Evolutionary conservation across 768 basidiomycete species (phyloP), one percentile per base, ranked within the genome.

Genomic region (Lentinula aciculospora): DNA sequence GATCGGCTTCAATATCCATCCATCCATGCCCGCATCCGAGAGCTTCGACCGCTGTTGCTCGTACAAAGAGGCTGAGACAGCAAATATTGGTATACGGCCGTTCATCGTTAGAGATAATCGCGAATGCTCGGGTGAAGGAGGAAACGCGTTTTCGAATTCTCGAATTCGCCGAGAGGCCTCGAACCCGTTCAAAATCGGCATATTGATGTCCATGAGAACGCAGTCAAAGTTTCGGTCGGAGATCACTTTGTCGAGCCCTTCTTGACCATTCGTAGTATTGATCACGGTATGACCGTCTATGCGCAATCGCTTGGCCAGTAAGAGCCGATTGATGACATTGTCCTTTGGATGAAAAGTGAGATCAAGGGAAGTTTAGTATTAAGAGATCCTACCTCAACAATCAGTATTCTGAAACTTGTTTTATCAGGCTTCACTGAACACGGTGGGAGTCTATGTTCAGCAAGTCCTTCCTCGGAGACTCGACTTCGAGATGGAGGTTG

Each of bases 1-100:
- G 62, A 92, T 84, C 0, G 90, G 92, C 69, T 92, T 92, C 60
- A 92, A 72, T 17, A 91, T 81, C 89, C 89, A 94, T 3, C 90
- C 91, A 66, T 91, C 88, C 67, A 91, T 79, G 39, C 89, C 84
- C 46, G 75, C 69, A 12, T 73, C 66, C 7, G 73, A 68, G 53
- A 91, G 69, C 55, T 85, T 78, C 0, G 75, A 69, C 3, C 82
- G 76, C 64, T 88, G 83, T 17, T 69, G 70, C 62, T 87, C 85
- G 36, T 71, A 66, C 8, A 92, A 73, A 12, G 88, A 89, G 1
- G 89, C 89, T 2, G 88, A 89, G 15, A 94, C 89, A 28, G 88
- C 91, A 60, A 94, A 85, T 53, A 92, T 88, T 4, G 89, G 89
- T 45, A 92, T 81, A 10, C 87, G 80, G 0, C 81, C 82, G 64